Evolutionary conservation across 257 asterid genomes (phyloP).

Genomic region (Oldenlandia corymbosa): DNA sequence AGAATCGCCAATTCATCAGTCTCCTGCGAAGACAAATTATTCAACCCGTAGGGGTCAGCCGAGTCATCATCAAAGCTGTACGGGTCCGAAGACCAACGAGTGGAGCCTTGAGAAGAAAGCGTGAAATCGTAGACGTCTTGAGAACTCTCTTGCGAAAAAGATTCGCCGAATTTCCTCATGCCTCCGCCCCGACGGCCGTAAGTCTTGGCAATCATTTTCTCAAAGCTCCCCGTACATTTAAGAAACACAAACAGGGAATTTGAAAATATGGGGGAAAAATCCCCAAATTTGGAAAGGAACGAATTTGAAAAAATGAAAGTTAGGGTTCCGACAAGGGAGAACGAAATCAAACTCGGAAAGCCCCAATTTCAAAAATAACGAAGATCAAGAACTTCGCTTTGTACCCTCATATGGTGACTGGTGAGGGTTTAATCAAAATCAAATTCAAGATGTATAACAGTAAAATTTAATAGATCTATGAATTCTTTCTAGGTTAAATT

Average conservation of each 20-base stretch:
- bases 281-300: not conserved
- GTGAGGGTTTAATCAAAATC: not conserved
- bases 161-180: constrained; percentile 39
- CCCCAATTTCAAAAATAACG: constrained; percentile 14
- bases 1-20: constrained; percentile 27
- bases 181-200: constrained; percentile 58
- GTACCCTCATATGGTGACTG: too few species aligned
- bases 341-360: not conserved
- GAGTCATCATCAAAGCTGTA: constrained; percentile 15
- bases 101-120: constrained; percentile 53
- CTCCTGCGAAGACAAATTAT: constrained; percentile 40
- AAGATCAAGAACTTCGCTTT: constrained; percentile 17
- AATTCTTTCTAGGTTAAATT: not conserved
- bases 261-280: too few species aligned
- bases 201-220: constrained; percentile 44
- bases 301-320: constrained; percentile 1
- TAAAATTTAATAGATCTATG: not conserved
- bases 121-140: constrained; percentile 52
- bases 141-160: constrained; percentile 43
- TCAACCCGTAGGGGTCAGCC: constrained; percentile 32
- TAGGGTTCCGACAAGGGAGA: constrained; percentile 18
- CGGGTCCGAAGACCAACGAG: constrained; percentile 31
- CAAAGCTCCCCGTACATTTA: constrained; percentile 6
- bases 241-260: constrained; percentile 1
- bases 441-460: constrained; percentile 5